These are phyloP conservation scores for Zymoseptoria ardabiliae DNA, from an alignment of 2,329 filamentous ascomycete genomes.

Conservation along the genomic window DNA sequence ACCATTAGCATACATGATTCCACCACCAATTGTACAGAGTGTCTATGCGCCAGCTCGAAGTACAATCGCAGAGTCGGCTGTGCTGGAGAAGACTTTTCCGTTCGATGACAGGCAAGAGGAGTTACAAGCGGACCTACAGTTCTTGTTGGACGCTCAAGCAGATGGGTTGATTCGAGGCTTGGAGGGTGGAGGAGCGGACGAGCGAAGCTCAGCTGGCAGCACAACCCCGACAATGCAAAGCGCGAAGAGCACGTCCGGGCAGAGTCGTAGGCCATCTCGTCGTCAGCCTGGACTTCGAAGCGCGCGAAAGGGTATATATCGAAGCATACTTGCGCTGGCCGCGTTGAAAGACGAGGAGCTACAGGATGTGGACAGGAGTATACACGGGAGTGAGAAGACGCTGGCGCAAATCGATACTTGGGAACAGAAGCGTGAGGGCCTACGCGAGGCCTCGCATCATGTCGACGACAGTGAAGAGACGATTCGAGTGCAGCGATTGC, in stretches of 20 bases:
- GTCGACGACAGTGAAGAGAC: conserved; percentile 52
- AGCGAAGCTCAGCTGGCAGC: conserved; percentile 42
- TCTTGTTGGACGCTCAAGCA: conserved; percentile 54
- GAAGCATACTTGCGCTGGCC: conserved; percentile 56
- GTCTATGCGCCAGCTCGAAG: conserved; percentile 12
- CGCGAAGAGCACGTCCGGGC: conserved; percentile 22
- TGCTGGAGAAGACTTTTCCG: conserved; percentile 39
- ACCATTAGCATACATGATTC: conserved; percentile 27
- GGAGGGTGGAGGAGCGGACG: conserved; percentile 34
- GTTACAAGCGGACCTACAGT: conserved; percentile 52
- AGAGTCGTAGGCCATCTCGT: conserved; percentile 34
- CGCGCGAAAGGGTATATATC: conserved; percentile 58
- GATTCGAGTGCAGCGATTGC: conserved; percentile 47
- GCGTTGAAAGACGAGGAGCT: conserved; percentile 63
- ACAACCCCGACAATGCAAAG: conserved; percentile 41
- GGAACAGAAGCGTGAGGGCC: conserved; percentile 48
- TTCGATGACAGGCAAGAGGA: conserved; percentile 40
- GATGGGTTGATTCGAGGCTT: conserved; percentile 49
- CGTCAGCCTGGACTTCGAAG: conserved; percentile 51
- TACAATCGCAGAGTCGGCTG: conserved; percentile 29
- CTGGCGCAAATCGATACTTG: conserved; percentile 54
- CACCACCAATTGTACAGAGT: conserved; percentile 31
- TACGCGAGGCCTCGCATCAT: conserved; percentile 48
- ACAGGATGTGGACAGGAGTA: conserved; percentile 50
- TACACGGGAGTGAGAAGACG: conserved; percentile 51